These are phyloP conservation scores for Epithele typhae DNA, from an alignment of 768 basidiomycete genomes.

Conservation along the genomic window DNA sequence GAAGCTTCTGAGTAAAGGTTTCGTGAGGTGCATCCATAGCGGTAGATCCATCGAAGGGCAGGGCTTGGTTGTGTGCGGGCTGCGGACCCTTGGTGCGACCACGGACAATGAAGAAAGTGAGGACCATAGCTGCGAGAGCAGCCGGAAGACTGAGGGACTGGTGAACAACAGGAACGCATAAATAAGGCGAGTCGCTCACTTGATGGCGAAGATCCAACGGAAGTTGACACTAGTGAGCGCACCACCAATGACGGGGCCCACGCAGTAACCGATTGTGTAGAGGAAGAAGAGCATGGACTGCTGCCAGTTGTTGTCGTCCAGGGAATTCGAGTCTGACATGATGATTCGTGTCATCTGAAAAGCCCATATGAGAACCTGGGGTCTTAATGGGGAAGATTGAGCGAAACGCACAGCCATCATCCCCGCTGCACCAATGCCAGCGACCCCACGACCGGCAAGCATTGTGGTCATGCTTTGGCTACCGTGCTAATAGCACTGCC, in stretches of 20 bases:
- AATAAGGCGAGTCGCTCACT: conserved; percentile 28
- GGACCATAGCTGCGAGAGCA: conserved; percentile 29
- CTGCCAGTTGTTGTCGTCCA: conserved; percentile 41
- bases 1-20: conserved; percentile 26
- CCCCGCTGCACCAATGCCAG: conserved; percentile 46
- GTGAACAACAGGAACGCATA: background rate
- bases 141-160: conserved; percentile 35
- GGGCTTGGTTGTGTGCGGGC: conserved; percentile 8
- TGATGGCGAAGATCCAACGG: conserved; percentile 55
- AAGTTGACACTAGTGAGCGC: conserved; percentile 36
- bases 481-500: conserved; percentile 47
- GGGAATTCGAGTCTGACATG: conserved; percentile 38
- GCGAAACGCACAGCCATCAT: conserved; percentile 37
- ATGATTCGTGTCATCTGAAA: conserved; percentile 38
- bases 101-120: conserved; percentile 40
- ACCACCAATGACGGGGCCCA: conserved; percentile 45
- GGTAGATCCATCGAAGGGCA: background rate
- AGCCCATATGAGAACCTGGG: no score
- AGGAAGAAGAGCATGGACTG: conserved; percentile 38
- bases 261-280: conserved; percentile 37
- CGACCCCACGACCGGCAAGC: conserved; percentile 42
- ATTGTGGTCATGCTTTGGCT: conserved; percentile 42
- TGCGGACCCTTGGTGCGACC: conserved; percentile 23
- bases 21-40: conserved; percentile 3
- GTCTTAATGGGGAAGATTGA: no score